phyloP scores from a whole-genome alignment of 2,329 filamentous ascomycete species.

The Scytalidium lignicola region DNA sequence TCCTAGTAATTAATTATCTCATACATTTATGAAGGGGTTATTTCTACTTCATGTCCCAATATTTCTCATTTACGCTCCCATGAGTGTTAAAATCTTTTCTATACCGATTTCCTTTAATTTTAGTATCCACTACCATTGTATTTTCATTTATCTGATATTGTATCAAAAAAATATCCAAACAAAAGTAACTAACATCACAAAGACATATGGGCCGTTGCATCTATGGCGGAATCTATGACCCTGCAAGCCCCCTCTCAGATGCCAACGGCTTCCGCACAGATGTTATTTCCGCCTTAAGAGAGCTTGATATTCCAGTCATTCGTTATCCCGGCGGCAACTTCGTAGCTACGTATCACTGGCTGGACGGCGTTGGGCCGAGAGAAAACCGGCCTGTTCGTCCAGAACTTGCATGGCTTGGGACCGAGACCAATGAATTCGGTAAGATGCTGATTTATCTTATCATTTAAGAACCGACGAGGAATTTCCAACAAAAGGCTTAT shows the following conservation, averaged over 20 bases:
- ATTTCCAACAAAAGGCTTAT: too few relatives aligned
- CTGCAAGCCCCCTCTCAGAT: constrained; percentile 63
- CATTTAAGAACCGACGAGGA: constrained; percentile 55
- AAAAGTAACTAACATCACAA: too few relatives aligned
- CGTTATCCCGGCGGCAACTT: constrained; percentile 80
- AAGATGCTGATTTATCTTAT: constrained; percentile 32
- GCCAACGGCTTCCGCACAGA: constrained; percentile 70
- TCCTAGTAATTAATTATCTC: background rate
- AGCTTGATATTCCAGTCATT: constrained; percentile 68
- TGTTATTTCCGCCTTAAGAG: constrained; percentile 65
- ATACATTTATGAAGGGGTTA: too few relatives aligned
- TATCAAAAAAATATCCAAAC: too few relatives aligned
- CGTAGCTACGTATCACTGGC: constrained; percentile 76
- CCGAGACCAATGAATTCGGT: constrained; percentile 70
- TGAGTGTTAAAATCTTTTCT: too few relatives aligned
- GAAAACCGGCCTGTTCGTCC: constrained; percentile 56
- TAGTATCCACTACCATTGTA: too few relatives aligned
- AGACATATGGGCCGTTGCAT: constrained; percentile 84
- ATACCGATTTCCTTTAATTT: too few relatives aligned
- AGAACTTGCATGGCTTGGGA: constrained; percentile 71
- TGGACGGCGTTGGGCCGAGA: constrained; percentile 68
- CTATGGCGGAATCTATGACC: constrained; percentile 78
- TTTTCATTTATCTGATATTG: too few relatives aligned
- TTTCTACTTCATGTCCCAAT: too few relatives aligned
- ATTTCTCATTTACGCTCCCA: too few relatives aligned